Evolutionary conservation across 345 rosid genomes (phyloP).

Genomic region (Lepidium aucheri): DNA sequence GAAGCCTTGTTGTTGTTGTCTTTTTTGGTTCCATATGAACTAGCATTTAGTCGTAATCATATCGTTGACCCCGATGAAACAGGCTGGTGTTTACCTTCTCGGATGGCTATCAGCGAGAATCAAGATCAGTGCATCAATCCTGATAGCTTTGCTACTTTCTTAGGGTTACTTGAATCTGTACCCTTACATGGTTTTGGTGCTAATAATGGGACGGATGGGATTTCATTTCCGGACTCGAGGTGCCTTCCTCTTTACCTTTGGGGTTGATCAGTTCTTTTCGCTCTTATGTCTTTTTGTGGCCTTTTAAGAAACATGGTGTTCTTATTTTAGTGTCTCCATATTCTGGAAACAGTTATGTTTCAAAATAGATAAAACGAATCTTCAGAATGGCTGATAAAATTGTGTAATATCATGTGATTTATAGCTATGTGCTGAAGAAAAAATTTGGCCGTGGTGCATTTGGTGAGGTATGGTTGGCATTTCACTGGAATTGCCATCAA

Average conservation of each 20-base stretch:
- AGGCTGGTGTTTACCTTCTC: conserved; percentile 51
- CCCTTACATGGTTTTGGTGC: conserved; percentile 63
- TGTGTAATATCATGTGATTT: conserved; percentile 19
- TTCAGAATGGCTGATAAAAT: neutral
- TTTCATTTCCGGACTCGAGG: conserved; percentile 57
- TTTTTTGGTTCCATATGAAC: conserved; percentile 5
- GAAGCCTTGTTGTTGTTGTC: neutral
- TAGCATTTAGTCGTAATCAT: neutral
- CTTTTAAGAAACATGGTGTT: neutral
- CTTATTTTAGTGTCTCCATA: neutral
- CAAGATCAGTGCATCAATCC: conserved; percentile 66
- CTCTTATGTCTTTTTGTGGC: neutral
- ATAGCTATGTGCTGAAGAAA: conserved; percentile 75
- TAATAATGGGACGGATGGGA: conserved; percentile 47
- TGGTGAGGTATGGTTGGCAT: conserved; percentile 96
- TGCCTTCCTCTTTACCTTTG: conserved; percentile 20
- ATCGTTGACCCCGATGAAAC: conserved; percentile 22
- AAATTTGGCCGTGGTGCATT: conserved; percentile 87
- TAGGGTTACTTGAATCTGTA: conserved; percentile 78
- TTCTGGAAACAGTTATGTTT: neutral
- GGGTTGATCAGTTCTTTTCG: neutral
- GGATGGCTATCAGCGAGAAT: conserved; percentile 39
- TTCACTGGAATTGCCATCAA: conserved; percentile 70
- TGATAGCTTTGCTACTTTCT: conserved; percentile 65
- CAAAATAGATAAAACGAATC: neutral